A percentile compares a stretch with the other conserved stretches of the same genome.
phyloP scores from a whole-genome alignment of 2,329 filamentous ascomycete species.

The Biscogniauxia marginata region DNA sequence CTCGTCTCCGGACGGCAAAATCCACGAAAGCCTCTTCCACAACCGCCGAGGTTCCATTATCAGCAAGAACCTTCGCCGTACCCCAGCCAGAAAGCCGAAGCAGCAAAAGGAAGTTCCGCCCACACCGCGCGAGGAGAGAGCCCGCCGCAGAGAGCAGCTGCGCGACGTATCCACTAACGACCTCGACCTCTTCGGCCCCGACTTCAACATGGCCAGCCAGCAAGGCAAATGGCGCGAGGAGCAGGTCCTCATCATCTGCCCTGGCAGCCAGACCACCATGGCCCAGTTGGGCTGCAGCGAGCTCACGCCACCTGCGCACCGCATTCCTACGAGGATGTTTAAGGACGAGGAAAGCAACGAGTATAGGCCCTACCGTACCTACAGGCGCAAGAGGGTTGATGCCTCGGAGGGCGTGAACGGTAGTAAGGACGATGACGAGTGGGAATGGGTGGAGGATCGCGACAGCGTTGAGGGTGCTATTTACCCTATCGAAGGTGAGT shows the following conservation, averaged over 20 bases:
- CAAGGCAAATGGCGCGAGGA: constrained; percentile 63
- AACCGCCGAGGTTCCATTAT: not conserved
- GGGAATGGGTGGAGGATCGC: constrained; percentile 82
- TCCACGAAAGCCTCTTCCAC: not conserved
- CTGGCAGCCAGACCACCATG: constrained; percentile 85
- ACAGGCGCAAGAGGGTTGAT: constrained; percentile 54
- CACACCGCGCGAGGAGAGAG: constrained; percentile 18
- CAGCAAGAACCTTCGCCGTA: not conserved
- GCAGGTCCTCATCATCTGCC: constrained; percentile 69
- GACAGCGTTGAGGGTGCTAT: constrained; percentile 86
- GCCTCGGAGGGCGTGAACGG: constrained; percentile 31
- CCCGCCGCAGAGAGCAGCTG: constrained; percentile 10
- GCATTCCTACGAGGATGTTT: constrained; percentile 93
- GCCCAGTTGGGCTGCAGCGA: constrained; percentile 88
- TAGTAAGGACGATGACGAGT: constrained; percentile 55
- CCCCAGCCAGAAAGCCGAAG: constrained; percentile 3
- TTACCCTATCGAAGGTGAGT: constrained; percentile 71
- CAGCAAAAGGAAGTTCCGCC: not conserved
- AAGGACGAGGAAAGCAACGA: constrained; percentile 77
- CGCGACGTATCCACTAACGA: not conserved
- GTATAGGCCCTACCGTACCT: constrained; percentile 73
- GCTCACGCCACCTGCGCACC: constrained; percentile 84
- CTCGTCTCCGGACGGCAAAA: constrained; percentile 1
- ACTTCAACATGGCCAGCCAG: constrained; percentile 50
- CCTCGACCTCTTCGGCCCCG: constrained; percentile 1